Evolutionary conservation across 176 grass and related monocot genomes (phyloP).

Genomic region (Lolium rigidum): DNA sequence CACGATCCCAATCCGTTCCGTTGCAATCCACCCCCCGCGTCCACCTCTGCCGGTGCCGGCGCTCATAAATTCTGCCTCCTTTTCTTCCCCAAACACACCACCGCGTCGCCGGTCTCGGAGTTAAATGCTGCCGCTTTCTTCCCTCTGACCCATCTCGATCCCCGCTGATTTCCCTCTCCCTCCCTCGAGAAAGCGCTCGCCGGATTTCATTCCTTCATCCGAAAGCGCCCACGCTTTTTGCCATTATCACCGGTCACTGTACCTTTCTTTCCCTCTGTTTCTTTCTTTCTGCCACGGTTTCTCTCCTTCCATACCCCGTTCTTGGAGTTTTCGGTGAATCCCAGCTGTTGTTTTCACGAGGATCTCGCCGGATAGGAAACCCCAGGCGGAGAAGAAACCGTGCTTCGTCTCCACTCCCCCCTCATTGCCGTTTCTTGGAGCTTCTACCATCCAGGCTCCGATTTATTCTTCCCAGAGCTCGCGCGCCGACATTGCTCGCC

Average conservation of each 20-base stretch:
- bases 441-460: not conserved
- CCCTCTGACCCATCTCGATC: not conserved
- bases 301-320: not conserved
- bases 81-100: not conserved
- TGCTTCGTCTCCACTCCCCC: not conserved
- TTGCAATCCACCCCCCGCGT: not conserved
- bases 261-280: not conserved
- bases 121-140: not conserved
- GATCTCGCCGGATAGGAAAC: not conserved
- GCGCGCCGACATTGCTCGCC: not conserved
- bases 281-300: not conserved
- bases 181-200: not conserved
- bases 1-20: slow-evolving; percentile 3
- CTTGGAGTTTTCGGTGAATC: slow-evolving; percentile 25
- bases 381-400: slow-evolving; percentile 29
- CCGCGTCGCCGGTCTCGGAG: not conserved
- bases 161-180: not conserved
- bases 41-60: no score
- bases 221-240: not conserved
- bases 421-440: slow-evolving; percentile 3
- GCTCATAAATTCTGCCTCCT: not conserved
- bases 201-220: not conserved
- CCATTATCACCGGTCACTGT: no score
- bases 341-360: slow-evolving; percentile 24
- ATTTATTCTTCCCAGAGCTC: not conserved